Base-by-base conservation (phyloP, 2,329 filamentous ascomycete genomes). In the Aquanectria penicillioides region DNA sequence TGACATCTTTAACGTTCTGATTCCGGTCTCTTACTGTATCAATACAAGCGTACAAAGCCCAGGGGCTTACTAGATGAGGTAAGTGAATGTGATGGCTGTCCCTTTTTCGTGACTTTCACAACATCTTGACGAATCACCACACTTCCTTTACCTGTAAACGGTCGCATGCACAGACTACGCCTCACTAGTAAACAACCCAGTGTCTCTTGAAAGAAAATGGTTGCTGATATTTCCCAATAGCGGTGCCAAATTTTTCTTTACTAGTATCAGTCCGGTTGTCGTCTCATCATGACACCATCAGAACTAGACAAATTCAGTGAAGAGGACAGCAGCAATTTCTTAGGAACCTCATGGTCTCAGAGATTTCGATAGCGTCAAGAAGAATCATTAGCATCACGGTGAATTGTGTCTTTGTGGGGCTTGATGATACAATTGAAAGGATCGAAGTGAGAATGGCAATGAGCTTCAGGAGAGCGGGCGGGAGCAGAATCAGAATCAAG, bases 351-450 rank as follows among this genome's bases (percentile, higher is more conserved):
- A n/a, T 12, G 5, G 29, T n/a, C 20, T 31, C 48, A 61, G 63
- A 62, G 46, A 66, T 66, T 66, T 31, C 25, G 64, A 66, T 64
- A 55, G 48, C 63, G 25, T 23, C 29, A 4, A 22, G 11, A 33
- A 37, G 26, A 17, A 23, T 13, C 2, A 3, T 18, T 26, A 53
- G 31, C 20, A 54, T 40, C 40, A 22, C 41, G 25, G 13, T 51
- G 13, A 3, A 66, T 66, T 56, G 36, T 66, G 63, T 56, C 56
- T 67, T 67, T 10, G 10, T 36, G 61, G 63, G 63, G 64, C 55
- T 64, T 63, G 50, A 63, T 67, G 64, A 64, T 63, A 63, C 55
- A 64, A 67, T 67, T 44, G 3, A 37, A 1, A 5, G 25, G 7
- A 23, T 25, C 11, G 38, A 17, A 11, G 10, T 17, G 25, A 18